Base-by-base conservation (phyloP, 2,329 filamentous ascomycete genomes). In the Pseudocercospora macadamiae region DNA sequence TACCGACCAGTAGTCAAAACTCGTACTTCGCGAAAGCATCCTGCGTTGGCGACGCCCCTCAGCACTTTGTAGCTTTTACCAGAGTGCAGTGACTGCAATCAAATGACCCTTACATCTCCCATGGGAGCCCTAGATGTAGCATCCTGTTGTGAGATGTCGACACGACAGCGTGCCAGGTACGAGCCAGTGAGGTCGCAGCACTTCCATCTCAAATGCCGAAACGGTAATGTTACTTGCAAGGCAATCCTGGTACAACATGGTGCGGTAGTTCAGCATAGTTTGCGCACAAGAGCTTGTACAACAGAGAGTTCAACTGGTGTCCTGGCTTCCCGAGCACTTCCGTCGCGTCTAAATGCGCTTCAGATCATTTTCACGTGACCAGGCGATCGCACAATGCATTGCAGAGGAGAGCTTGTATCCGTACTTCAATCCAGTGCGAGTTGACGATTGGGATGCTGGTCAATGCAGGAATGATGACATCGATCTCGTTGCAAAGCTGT, bases 171-270 rank as follows among this genome's bases (percentile, higher is more conserved):
- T 44, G 39, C 39, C 42, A 45, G 42, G 42, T 25, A 45, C 42
- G 18, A 19, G 23, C 42, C 42, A 45, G 42, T 45, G n/a, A 21
- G 23, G n/a, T 23, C 6, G 10, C 21, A 21, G 42, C 12, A 12
- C 42, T 45, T 21, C 23, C 18, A 45, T 45, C 42, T 12, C 12
- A 45, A 45, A 45, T 45, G 42, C 42, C 42, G 42, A 25, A 45
- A 45, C 42, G 3, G 21, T 45, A 21, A 45, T 45, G 19, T 21
- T 45, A 45, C 21, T 45, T 21, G 23, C 42, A 45, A 9, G 42
- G 42, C 25, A 18, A 25, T 45, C 42, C 42, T 12, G 18, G 42
- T 14, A 3, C 42, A 21, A 21, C 21, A 21, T 6, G 42, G 21
- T 23, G 42, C 42, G 42, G 19, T 8, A 44, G 39, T n/a, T 23